Evolutionary conservation across 2,329 filamentous ascomycete genomes (phyloP).

Genomic region (Chrysosporium queenslandicum): DNA sequence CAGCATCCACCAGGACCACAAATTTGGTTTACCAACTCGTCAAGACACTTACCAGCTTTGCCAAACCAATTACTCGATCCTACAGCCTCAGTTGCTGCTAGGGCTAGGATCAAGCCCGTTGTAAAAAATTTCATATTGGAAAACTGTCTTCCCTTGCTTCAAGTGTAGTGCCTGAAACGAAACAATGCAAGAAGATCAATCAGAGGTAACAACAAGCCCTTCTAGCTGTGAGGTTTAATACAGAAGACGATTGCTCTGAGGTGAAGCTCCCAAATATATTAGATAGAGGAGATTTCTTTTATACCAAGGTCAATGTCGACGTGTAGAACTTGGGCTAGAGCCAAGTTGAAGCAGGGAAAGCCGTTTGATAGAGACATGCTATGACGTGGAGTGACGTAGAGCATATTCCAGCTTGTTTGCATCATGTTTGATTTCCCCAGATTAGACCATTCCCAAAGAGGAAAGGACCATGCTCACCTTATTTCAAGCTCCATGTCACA

Average conservation of each 20-base stretch:
- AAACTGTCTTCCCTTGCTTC: not conserved
- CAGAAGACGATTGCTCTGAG: not conserved
- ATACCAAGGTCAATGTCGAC: not conserved
- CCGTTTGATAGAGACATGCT: slow-evolving; percentile 1
- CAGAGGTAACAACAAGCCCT: not conserved
- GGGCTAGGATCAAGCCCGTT: slow-evolving; percentile 58
- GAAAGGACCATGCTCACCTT: not conserved
- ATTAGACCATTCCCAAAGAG: not conserved
- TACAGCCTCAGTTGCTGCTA: slow-evolving; percentile 57
- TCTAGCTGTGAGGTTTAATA: not conserved
- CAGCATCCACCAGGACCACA: not conserved
- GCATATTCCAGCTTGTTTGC: slow-evolving; percentile 1
- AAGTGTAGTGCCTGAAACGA: not conserved
- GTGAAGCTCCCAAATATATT: not conserved
- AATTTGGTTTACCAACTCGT: too few relatives aligned
- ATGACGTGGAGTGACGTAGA: slow-evolving; percentile 17
- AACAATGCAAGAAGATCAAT: not conserved
- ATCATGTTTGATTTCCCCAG: not conserved
- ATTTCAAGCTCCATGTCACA: slow-evolving; percentile 3
- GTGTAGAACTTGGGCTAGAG: slow-evolving; percentile 1
- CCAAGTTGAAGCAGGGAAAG: slow-evolving; percentile 6
- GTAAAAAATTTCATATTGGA: slow-evolving; percentile 63
- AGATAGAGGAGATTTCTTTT: not conserved
- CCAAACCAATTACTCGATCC: slow-evolving; percentile 74
- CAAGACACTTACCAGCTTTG: slow-evolving; percentile 66